phyloP scores from a whole-genome alignment of 2,329 filamentous ascomycete species.

The Pyricularia sp. region DNA sequence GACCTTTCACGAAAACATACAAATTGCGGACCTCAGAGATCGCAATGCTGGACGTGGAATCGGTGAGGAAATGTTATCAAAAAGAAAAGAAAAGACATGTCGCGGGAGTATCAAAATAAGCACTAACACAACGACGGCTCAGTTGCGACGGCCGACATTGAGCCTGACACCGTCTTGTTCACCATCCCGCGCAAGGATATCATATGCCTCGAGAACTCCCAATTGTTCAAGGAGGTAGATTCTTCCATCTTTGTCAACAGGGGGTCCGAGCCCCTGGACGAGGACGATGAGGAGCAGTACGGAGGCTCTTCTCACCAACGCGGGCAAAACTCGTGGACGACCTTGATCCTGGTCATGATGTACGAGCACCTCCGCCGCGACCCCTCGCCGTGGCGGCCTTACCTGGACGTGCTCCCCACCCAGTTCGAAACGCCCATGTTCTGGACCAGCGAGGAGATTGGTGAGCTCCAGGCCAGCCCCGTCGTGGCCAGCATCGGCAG shows the following conservation, averaged over 20 bases:
- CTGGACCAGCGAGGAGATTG: constrained; percentile 64
- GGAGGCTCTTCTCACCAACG: constrained; percentile 13
- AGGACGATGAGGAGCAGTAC: constrained; percentile 26
- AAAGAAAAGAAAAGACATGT: too few species aligned
- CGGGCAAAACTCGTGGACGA: constrained; percentile 42
- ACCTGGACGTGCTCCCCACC: constrained; percentile 64
- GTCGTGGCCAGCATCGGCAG: constrained; percentile 71
- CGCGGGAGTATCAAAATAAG: too few species aligned
- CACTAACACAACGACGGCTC: neutral
- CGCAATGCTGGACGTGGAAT: constrained; percentile 46
- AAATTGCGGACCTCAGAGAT: constrained; percentile 41
- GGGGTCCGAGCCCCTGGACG: constrained; percentile 19
- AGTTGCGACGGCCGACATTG: constrained; percentile 66
- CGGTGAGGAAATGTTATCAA: constrained; percentile 24
- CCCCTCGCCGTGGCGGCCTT: constrained; percentile 64
- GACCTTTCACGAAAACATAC: constrained; percentile 41
- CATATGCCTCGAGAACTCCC: constrained; percentile 64
- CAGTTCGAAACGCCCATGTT: constrained; percentile 85
- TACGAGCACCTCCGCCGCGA: constrained; percentile 56
- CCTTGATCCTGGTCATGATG: constrained; percentile 67
- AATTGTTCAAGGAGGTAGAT: constrained; percentile 44
- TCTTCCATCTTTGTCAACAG: constrained; percentile 38
- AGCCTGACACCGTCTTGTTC: constrained; percentile 69
- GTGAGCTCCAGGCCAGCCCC: constrained; percentile 65
- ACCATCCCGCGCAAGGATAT: constrained; percentile 65